phyloP scores from a whole-genome alignment of 1,139 yeast genomes.

The Meyerozyma smithsonii region DNA sequence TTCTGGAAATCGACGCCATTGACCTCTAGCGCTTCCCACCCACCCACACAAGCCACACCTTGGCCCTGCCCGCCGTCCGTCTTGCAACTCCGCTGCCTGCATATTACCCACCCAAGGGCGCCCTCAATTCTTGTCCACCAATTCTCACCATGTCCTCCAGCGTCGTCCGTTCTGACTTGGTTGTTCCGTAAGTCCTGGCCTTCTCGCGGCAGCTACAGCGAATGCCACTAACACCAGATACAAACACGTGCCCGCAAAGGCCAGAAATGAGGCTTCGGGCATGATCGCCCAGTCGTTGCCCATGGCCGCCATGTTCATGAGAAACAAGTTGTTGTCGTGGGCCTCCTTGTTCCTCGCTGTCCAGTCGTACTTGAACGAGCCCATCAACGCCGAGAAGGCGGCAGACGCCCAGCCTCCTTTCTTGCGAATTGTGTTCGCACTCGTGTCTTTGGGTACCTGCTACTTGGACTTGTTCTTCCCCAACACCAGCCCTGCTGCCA shows the following conservation, averaged over 20 bases:
- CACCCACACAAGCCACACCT: background rate
- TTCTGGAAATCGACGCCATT: conserved; percentile 4
- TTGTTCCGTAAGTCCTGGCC: conserved; percentile 18
- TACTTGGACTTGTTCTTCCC: conserved; percentile 49
- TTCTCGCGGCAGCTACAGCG: background rate
- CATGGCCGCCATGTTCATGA: conserved; percentile 63
- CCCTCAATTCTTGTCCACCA: background rate
- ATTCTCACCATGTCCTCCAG: conserved; percentile 2
- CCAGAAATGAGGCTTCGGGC: conserved; percentile 41
- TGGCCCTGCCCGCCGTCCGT: no score
- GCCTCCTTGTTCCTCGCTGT: conserved; percentile 33
- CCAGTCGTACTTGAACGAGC: conserved; percentile 42
- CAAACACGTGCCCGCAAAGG: conserved; percentile 46
- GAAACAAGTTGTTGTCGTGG: conserved; percentile 55
- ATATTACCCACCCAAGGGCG: background rate
- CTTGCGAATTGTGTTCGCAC: conserved; percentile 42
- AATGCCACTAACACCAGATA: conserved; percentile 24
- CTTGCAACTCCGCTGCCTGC: no score
- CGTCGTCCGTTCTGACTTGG: conserved; percentile 18
- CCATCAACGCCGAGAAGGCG: conserved; percentile 15
- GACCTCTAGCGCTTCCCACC: background rate
- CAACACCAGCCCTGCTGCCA: conserved; percentile 24
- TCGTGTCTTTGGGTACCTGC: conserved; percentile 45
- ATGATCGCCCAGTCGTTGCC: conserved; percentile 58
- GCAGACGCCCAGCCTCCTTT: conserved; percentile 35